Evolutionary conservation across 305 asterid species (phyloP), one percentile per base, ranked within the genome.

Genomic region (Stenogyne calaminthoides): DNA sequence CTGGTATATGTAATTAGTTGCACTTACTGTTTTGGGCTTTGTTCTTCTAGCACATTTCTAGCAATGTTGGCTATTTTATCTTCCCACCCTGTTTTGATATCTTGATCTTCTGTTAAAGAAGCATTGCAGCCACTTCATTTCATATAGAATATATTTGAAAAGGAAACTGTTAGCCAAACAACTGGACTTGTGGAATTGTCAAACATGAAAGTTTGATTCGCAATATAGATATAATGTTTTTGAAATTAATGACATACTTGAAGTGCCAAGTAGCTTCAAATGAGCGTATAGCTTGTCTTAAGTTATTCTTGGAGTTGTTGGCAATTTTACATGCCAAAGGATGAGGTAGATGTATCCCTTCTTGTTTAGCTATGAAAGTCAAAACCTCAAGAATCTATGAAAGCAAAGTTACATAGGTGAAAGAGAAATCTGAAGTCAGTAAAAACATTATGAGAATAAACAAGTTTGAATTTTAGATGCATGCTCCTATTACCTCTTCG

Each of bases 231-330:
- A 66, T 62, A 71, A 42, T 22, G 57, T 32, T 73, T 61, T 54
- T 64, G 22, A 15, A 63, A 65, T 56, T 19, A 67, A 32, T 42
- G 65, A 77, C 78, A 51, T 88, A 92, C 98, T 78, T 83, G 80
- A 75, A 77, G 73, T 85, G 83, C 91, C 98, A 90, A 70, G 98
- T 92, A 58, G 98, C 96, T 87, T 92, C 96, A 19, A 92, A 92
- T 32, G 98, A 92, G 47, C 98, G 97, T 42, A 88, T 81, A 16
- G 97, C 98, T 83, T 90, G 98, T 82, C 98, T 83, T 71, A 92
- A 83, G 80, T 92, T 92, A 69, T 91, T 86, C 89, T 90, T 89
- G 73, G 97, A 86, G 76, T 77, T 85, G 73, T 71, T 76, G 64
- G 98, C 96, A 51, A 92, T 86, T 80, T 81, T 81, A 70, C 52